Conservation (phyloP, 148 eudicot species). For the Amaranthus cruentus region DNA sequence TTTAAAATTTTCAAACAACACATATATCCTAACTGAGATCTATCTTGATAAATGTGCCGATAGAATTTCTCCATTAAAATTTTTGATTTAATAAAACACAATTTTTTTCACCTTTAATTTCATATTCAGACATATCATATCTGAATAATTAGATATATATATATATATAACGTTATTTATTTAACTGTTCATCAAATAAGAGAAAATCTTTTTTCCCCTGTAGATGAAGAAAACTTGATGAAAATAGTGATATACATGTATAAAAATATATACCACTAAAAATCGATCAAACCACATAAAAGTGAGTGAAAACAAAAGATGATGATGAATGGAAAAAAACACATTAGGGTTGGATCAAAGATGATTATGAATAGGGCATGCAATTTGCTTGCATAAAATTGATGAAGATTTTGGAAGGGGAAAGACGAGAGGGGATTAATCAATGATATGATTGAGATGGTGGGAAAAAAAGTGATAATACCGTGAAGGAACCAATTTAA, state of each 20-base stretch:
- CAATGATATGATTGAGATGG: not conserved
- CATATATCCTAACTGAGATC: not conserved
- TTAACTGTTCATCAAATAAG: too few species aligned
- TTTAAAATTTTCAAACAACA: not conserved
- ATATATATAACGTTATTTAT: too few species aligned
- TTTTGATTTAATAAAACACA: not conserved
- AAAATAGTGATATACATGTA: too few species aligned
- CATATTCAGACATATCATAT: too few species aligned
- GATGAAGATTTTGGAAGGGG: not conserved
- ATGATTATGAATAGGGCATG: not conserved
- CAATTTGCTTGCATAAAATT: slow-evolving; percentile 1
- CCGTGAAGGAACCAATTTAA: too few species aligned
- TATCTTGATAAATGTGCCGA: slow-evolving; percentile 9
- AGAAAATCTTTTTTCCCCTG: too few species aligned
- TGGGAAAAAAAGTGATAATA: not conserved
- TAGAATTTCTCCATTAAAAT: not conserved
- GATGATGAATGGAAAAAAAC: not conserved
- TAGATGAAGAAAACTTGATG: too few species aligned
- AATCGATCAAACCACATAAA: too few species aligned
- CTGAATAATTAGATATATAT: too few species aligned
- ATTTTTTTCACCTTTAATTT: too few species aligned
- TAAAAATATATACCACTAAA: too few species aligned
- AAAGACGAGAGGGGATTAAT: not conserved
- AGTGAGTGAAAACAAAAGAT: too few species aligned
- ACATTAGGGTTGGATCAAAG: slow-evolving; percentile 7